These are phyloP conservation scores for Phascolomyces articulosus DNA, from an alignment of 371 early-diverging fungal genomes.

Conservation along the genomic window DNA sequence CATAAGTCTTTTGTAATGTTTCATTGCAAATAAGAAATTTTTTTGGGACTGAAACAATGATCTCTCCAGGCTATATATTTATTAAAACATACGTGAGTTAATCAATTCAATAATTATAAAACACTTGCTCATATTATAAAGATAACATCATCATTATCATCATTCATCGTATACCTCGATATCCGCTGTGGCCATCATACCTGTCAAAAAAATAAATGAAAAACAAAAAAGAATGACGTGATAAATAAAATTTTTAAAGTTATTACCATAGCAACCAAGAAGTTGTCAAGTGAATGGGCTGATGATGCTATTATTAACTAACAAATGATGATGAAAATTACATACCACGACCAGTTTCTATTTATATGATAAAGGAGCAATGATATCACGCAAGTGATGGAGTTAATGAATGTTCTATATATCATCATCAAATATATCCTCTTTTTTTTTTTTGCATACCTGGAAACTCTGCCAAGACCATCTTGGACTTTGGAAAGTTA, in stretches of 20 bases:
- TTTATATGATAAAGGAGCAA: no score
- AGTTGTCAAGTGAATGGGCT: no score
- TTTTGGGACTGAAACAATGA: conserved; percentile 61
- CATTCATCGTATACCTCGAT: no score
- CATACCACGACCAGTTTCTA: conserved; percentile 8
- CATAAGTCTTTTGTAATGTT: conserved; percentile 33
- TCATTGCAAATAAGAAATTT: conserved; percentile 52
- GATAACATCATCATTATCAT: no score
- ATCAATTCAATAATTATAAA: no score
- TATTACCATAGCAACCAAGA: no score
- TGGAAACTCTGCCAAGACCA: conserved; percentile 59
- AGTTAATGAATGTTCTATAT: no score
- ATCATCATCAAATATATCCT: background rate
- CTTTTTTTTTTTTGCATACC: conserved; percentile 27
- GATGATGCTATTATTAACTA: no score
- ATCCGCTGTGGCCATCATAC: conserved; percentile 66
- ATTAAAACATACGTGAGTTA: no score
- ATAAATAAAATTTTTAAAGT: background rate
- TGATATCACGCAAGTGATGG: no score
- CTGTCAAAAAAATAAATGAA: conserved; percentile 7
- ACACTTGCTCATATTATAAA: no score
- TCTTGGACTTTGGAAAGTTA: conserved; percentile 57
- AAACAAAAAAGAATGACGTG: background rate
- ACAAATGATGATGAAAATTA: background rate
- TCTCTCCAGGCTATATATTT: conserved; percentile 50